Base-by-base conservation (phyloP, 495 filamentous ascomycete genomes). In the Pseudevernia furfuracea region DNA sequence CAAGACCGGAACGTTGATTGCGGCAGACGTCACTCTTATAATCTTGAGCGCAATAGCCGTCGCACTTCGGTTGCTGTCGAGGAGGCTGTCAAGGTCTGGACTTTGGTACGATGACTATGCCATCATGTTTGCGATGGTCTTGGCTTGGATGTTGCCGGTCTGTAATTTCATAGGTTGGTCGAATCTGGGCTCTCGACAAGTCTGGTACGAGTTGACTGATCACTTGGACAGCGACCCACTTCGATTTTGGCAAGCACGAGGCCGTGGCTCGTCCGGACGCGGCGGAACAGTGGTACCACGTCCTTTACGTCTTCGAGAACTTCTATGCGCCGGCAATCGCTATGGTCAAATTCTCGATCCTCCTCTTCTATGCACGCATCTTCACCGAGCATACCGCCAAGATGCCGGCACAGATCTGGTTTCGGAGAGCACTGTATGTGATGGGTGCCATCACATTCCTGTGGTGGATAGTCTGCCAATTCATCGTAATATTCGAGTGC, bases 161-260 rank as follows among this genome's bases (percentile, higher is more conserved):
- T 28, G 41, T 10, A 53, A 21, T 19, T 14, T 62, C 3, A 41
- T 53, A 28, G 60, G 60, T 41, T 39, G 7, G 60, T 39, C 46
- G 5, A 28, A 21, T 53, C 30, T 17, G 17, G 15, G 19, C 19
- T 61, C 25, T 8, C 15, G 19, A 30, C 3, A 12, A 4, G 23
- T 30, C 43, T 11, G 37, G 21, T 9, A 36, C 1, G 41, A 43
- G n/a, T 9, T n/a, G 30, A 37, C 39, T 36, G 41, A 43, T 15
- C 10, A 15, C 21, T 12, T 28, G 0, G 25, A 44, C 39, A 64
- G 55, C 55, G 11, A 41, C 36, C 12, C 44, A 37, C 23, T 46
- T n/a, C n/a, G 62, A 44, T 17, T 64, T 64, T 36, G 62, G 62
- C 21, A 59, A 48, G 39, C 62, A 64, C 6, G 55, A n/a, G 9